Evolutionary conservation across 768 basidiomycete species (phyloP).

Genomic region (Tylopilus subfusipes): DNA sequence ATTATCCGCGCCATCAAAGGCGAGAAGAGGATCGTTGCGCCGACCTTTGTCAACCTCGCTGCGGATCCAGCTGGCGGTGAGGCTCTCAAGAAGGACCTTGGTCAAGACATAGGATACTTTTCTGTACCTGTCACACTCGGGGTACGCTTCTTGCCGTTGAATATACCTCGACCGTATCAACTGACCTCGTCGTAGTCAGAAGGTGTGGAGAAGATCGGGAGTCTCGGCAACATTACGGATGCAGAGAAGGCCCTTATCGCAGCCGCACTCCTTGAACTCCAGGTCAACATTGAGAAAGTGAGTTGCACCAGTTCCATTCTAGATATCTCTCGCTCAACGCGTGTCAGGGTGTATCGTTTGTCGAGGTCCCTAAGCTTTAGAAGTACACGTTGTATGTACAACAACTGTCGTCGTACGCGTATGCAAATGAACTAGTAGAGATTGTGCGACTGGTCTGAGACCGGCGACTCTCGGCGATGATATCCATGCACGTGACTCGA

Average conservation of each 20-base stretch:
- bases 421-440: slow-evolving; percentile 5
- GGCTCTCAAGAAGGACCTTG: slow-evolving; percentile 78
- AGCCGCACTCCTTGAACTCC: slow-evolving; percentile 79
- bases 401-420: slow-evolving; percentile 7
- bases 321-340: not conserved
- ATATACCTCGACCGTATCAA: not conserved
- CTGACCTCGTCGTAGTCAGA: slow-evolving; percentile 46
- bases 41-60: slow-evolving; percentile 77
- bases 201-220: slow-evolving; percentile 78
- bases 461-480: not conserved
- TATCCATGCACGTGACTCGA: slow-evolving; percentile 20
- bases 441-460: not conserved
- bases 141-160: slow-evolving; percentile 38
- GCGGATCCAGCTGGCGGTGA: slow-evolving; percentile 69
- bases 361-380: slow-evolving; percentile 29
- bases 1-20: slow-evolving; percentile 82
- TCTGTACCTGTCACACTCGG: slow-evolving; percentile 86
- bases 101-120: slow-evolving; percentile 79
- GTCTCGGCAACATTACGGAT: slow-evolving; percentile 72
- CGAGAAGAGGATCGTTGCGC: slow-evolving; percentile 82
- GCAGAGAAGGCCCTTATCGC: slow-evolving; percentile 74
- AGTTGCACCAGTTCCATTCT: slow-evolving; percentile 15
- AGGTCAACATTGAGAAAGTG: slow-evolving; percentile 68
- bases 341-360: slow-evolving; percentile 25
- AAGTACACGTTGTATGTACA: not conserved